A percentile compares a stretch with the other conserved stretches of the same genome.
Evolutionary conservation across 345 rosid species (phyloP).

Genomic region (Murraya koenigii): DNA sequence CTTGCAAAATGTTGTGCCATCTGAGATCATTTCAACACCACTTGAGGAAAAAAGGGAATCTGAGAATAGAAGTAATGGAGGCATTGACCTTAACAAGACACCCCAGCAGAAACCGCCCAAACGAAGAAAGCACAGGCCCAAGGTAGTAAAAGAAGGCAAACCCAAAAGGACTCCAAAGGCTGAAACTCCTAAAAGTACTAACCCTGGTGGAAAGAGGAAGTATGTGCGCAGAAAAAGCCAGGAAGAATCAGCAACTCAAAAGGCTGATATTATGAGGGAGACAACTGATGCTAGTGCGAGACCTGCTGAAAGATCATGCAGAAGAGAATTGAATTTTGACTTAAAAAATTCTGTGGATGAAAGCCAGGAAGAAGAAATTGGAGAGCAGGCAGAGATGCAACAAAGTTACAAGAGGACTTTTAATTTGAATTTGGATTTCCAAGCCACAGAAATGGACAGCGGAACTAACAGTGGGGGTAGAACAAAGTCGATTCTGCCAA

Average conservation of each 20-base stretch:
- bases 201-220: constrained; percentile 31
- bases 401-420: constrained; percentile 7
- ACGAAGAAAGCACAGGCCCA: constrained; percentile 81
- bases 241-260: constrained; percentile 39
- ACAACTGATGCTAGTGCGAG: constrained; percentile 18
- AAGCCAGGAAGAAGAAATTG: constrained; percentile 6
- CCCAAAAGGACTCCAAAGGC: constrained; percentile 46
- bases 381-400: constrained; percentile 28
- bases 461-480: constrained; percentile 17
- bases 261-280: constrained; percentile 20
- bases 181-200: constrained; percentile 29
- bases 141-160: constrained; percentile 65
- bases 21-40: constrained; percentile 33
- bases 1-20: constrained; percentile 37
- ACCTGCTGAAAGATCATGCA: constrained; percentile 40
- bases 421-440: constrained; percentile 22
- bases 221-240: constrained; percentile 35
- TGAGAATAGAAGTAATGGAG: constrained; percentile 25
- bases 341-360: constrained; percentile 35
- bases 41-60: constrained; percentile 32
- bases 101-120: constrained; percentile 66
- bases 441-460: constrained; percentile 19
- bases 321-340: constrained; percentile 57
- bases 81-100: constrained; percentile 64
- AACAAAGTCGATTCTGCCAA: constrained; percentile 25